Base-by-base conservation (phyloP, 2,329 filamentous ascomycete species). In the Ascochyta lentis region DNA sequence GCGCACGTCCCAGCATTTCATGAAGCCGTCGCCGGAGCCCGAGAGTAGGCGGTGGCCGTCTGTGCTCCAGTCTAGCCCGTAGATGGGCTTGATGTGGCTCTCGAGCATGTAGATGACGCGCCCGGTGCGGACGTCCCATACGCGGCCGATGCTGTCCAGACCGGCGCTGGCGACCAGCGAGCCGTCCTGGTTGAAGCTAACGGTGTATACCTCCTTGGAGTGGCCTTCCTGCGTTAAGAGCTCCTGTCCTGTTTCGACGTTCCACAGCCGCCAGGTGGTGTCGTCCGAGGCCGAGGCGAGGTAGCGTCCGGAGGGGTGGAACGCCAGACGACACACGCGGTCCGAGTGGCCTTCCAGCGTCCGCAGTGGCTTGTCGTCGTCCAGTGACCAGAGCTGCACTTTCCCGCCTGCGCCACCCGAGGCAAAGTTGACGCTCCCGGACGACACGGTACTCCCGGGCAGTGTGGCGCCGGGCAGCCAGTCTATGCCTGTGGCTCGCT, bases 1-100 rank as follows among this genome's bases (percentile, higher is more conserved):
- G 41, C 95, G 87, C 48, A 99, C 83, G 72, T 99, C 95, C 95
- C 95, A 99, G 77, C 94, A 97, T 76, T 97, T 98, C 69, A 96
- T 88, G 85, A 95, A 98, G 16, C 94, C 94, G 71, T 99, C 95
- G 2, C 89, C 92, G 13, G 92, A 96, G 1, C 92, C 93, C 0
- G 92, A 92, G n/a, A 98, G 81, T 8, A 98, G 86, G n/a, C 95
- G 87, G 74, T 96, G 89, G 6, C 94, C 92, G 71, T 99, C 95
- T 0, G 88, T 84, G 54, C 90, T 88, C 95, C 96, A 99, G 75
- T 97, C 93, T 6, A 98, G 80, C 0, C 89, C 92, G 69, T 96
- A 93, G 49, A 99, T 96, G 13, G 96, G 93, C 59, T 93, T 91
- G 70, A 97, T 95, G 69, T 96, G 91, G 1, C 91, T 90, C 71